These are phyloP conservation scores for Rhexocercosporidium sp. DNA, from an alignment of 2,329 filamentous ascomycete genomes.

Conservation along the genomic window DNA sequence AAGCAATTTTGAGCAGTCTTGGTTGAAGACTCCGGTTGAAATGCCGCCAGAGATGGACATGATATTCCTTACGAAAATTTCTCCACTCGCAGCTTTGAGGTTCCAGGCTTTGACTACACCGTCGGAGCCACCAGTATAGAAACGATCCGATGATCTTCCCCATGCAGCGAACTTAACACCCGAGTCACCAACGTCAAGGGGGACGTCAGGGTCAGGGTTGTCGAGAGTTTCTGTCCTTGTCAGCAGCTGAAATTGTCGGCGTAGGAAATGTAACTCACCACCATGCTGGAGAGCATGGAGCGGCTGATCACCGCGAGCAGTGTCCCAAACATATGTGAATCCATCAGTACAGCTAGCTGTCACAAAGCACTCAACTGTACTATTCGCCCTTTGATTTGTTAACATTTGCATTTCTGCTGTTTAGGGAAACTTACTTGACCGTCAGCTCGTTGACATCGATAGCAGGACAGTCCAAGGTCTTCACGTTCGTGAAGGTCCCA, in stretches of 20 bases:
- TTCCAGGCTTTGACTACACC: constrained; percentile 69
- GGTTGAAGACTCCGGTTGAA: constrained; percentile 62
- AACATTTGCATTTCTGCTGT: constrained; percentile 23
- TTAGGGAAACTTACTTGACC: constrained; percentile 48
- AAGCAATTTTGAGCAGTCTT: constrained; percentile 58
- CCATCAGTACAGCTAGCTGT: constrained; percentile 68
- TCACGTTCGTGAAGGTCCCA: constrained; percentile 52
- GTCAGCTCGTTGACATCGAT: constrained; percentile 67
- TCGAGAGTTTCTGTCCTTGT: constrained; percentile 38
- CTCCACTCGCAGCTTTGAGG: constrained; percentile 49
- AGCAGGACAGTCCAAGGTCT: constrained; percentile 63
- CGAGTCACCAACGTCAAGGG: constrained; percentile 59
- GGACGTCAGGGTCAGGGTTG: constrained; percentile 36
- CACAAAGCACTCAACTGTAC: constrained; percentile 54
- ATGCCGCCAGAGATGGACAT: constrained; percentile 61
- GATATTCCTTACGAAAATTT: constrained; percentile 57
- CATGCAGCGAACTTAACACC: constrained; percentile 69
- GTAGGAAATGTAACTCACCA: constrained; percentile 34
- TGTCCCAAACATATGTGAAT: constrained; percentile 68
- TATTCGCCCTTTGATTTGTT: constrained; percentile 54
- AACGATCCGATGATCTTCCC: constrained; percentile 59
- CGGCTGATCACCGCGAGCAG: constrained; percentile 57
- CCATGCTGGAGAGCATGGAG: constrained; percentile 62
- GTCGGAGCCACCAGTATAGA: constrained; percentile 69
- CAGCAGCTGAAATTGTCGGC: constrained; percentile 13